phyloP scores from a whole-genome alignment of 805 yeast genomes.

The Blastobotrys attinorum region DNA sequence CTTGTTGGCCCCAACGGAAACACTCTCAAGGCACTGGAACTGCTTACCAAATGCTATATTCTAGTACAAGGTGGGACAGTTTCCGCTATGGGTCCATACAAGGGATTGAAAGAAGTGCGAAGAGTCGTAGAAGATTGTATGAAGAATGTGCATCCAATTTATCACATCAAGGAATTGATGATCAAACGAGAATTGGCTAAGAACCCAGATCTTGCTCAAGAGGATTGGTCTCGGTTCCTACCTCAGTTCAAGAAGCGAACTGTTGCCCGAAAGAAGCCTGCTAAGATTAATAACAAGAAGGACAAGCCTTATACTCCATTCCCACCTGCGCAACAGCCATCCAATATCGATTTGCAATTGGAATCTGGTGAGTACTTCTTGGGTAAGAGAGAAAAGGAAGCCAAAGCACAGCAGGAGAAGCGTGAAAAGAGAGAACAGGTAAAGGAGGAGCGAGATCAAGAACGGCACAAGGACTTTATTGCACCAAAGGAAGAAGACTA shows the following conservation, averaged over 20 bases:
- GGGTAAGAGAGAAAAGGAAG: slow-evolving; percentile 74
- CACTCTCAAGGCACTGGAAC: slow-evolving; percentile 89
- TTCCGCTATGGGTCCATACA: slow-evolving; percentile 92
- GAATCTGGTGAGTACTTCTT: slow-evolving; percentile 98
- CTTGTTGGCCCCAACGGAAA: slow-evolving; percentile 96
- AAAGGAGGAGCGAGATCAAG: slow-evolving; percentile 55
- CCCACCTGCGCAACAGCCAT: slow-evolving; percentile 96
- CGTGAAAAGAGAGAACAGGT: slow-evolving; percentile 68
- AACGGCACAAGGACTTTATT: slow-evolving; percentile 66
- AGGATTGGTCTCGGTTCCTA: slow-evolving; percentile 93
- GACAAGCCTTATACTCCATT: slow-evolving; percentile 88
- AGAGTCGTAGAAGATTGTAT: slow-evolving; percentile 96
- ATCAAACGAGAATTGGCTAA: slow-evolving; percentile 91
- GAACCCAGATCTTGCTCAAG: slow-evolving; percentile 90
- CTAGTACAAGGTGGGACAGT: slow-evolving; percentile 97
- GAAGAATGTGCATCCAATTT: slow-evolving; percentile 95
- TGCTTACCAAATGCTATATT: slow-evolving; percentile 90
- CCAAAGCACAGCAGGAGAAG: slow-evolving; percentile 65
- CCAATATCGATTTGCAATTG: slow-evolving; percentile 94
- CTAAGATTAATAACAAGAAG: slow-evolving; percentile 43
- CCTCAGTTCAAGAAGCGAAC: slow-evolving; percentile 96
- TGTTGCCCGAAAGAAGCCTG: slow-evolving; percentile 87
- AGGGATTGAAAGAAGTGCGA: slow-evolving; percentile 85
- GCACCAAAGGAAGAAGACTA: slow-evolving; percentile 77
- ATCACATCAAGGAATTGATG: slow-evolving; percentile 95